Base-by-base conservation (phyloP, 2,329 filamentous ascomycete genomes). In the Arthrinium puccinioides region DNA sequence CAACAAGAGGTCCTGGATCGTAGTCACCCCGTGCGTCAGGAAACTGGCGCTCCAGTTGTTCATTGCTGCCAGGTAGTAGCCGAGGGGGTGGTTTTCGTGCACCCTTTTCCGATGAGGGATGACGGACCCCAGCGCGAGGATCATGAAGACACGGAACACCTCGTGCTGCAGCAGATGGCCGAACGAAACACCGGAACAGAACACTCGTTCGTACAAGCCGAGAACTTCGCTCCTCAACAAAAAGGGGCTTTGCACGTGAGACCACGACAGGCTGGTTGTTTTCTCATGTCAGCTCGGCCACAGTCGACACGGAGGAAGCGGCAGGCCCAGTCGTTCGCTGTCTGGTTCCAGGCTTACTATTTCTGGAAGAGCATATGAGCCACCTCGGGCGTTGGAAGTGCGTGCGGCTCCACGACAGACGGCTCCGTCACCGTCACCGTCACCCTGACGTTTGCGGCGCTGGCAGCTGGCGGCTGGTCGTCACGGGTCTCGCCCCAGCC, bases 1-100 rank as follows among this genome's bases (percentile, higher is more conserved):
- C 5, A 67, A 39, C 1, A 67, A 44, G 3, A 67, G 48, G 32
- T 67, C 60, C 37, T 66, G 60, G 9, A 66, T 55, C 1, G 60
- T 59, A 6, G 53, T 45, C 2, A 61, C 36, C 2, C 55, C 53
- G n/a, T 50, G 46, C 1, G 57, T 53, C 1, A 65, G 40, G 10
- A 59, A 50, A 4, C 52, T 48, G 1, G 46, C 36, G 9, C 52
- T 49, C 3, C 62, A 41, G 32, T 59, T 49, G 11, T 51, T 43
- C 43, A 60, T 49, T 1, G 64, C 63, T 2, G 62, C 52, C 9
- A 58, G 50, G 32, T 59, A 66, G 39, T 61, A 67, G 8, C 62
- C 61, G 41, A 59, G 61, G 2, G 63, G 62, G 45, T 66, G 61
- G 21, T 61, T 48, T 8, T 42, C 15, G 21, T 53, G 51, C 2